Percentiles rank a stretch among this genome's conserved stretches.
These are phyloP conservation scores for Beauveria rudraprayagi DNA, from an alignment of 2,329 filamentous ascomycete genomes.

Conservation along the genomic window DNA sequence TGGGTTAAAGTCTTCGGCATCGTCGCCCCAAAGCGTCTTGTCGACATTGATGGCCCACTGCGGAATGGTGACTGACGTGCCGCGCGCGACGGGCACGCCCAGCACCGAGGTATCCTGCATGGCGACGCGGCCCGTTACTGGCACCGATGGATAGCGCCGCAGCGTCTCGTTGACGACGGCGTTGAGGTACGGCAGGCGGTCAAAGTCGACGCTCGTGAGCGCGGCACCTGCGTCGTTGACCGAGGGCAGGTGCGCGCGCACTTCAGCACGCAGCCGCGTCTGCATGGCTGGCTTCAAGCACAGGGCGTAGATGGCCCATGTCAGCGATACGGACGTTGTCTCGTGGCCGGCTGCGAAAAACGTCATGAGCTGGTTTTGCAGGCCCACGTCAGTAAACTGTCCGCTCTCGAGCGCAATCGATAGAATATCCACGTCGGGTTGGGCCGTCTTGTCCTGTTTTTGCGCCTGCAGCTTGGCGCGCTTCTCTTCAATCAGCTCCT, in stretches of 20 bases:
- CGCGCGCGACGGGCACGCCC: constrained; percentile 58
- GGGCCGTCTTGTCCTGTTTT: constrained; percentile 27
- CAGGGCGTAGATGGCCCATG: constrained; percentile 69
- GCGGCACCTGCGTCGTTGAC: constrained; percentile 23
- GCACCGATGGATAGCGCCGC: constrained; percentile 64
- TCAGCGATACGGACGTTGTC: constrained; percentile 67
- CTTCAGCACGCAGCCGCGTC: constrained; percentile 56
- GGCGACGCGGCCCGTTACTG: constrained; percentile 60
- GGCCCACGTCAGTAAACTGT: constrained; percentile 66
- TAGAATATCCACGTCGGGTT: constrained; percentile 62
- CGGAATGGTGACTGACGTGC: constrained; percentile 58
- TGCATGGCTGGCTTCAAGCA: constrained; percentile 58
- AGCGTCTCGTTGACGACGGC: constrained; percentile 65
- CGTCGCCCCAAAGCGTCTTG: constrained; percentile 63
- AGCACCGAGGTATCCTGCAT: constrained; percentile 56
- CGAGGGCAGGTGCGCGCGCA: constrained; percentile 52
- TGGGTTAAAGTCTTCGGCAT: constrained; percentile 69
- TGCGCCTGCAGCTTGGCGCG: constrained; percentile 38
- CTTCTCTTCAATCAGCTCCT: constrained; percentile 63
- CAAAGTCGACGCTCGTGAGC: constrained; percentile 40
- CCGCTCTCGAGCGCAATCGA: constrained; percentile 72
- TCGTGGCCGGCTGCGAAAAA: constrained; percentile 79
- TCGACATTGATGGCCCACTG: constrained; percentile 64
- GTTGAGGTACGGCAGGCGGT: constrained; percentile 64
- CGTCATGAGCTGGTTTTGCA: constrained; percentile 87